These are phyloP conservation scores for apple (Malus domestica) DNA, from an alignment of 306 rosid genomes.

Conservation along the genomic window ASM211411v1 NC_041790.1:16231001-16231500, in stretches of 20 bases:
- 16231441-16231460: slow-evolving; percentile 93
- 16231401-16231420: slow-evolving; percentile 83
- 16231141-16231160: slow-evolving; percentile 66
- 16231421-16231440: slow-evolving; percentile 96
- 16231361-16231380: slow-evolving; percentile 84
- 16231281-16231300: slow-evolving; percentile 81
- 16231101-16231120: slow-evolving; percentile 85
- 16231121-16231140: slow-evolving; percentile 83
- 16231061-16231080: slow-evolving; percentile 65
- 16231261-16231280: slow-evolving; percentile 86
- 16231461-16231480: slow-evolving; percentile 84
- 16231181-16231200: slow-evolving; percentile 95
- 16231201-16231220: slow-evolving; percentile 93
- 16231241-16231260: slow-evolving; percentile 74
- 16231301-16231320: slow-evolving; percentile 95
- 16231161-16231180: slow-evolving; percentile 41
- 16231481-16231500: slow-evolving; percentile 78
- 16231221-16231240: slow-evolving; percentile 69
- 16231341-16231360: slow-evolving; percentile 85
- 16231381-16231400: slow-evolving; percentile 87
- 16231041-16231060: slow-evolving; percentile 55
- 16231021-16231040: slow-evolving; percentile 67
- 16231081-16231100: slow-evolving; percentile 81
- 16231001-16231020: slow-evolving; percentile 64
- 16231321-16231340: slow-evolving; percentile 97